phyloP scores from a whole-genome alignment of 345 rosid genomes.

The Hevea brasiliensis region DNA sequence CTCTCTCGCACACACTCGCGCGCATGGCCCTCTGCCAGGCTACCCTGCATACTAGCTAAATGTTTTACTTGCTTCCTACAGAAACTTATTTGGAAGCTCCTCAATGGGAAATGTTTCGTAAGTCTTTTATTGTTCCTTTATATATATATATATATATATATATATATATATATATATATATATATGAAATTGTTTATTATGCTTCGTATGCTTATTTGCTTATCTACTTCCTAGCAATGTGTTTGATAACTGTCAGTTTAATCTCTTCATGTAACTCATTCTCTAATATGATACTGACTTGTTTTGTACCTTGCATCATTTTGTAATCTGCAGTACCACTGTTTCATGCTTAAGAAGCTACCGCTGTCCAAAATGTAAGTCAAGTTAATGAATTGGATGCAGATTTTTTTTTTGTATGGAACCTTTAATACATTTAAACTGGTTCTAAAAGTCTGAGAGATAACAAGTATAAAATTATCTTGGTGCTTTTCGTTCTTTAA shows the following conservation, averaged over 20 bases:
- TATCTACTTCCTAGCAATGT: constrained; percentile 10
- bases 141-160: too few species aligned
- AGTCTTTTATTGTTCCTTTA: constrained; percentile 1
- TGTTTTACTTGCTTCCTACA: neutral
- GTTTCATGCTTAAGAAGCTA: constrained; percentile 1
- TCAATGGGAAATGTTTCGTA: constrained; percentile 27
- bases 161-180: too few species aligned
- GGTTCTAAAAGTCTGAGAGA: neutral
- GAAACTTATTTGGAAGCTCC: constrained; percentile 46
- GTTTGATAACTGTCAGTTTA: neutral
- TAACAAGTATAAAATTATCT: neutral
- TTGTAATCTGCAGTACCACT: neutral
- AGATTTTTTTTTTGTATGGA: neutral
- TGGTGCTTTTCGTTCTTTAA: neutral
- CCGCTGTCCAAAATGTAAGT: constrained; percentile 6
- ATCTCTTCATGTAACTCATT: neutral
- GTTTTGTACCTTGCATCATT: neutral
- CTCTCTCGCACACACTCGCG: neutral
- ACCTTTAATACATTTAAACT: neutral
- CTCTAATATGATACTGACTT: neutral
- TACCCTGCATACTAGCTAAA: neutral
- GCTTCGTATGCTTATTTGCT: neutral
- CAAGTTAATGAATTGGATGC: neutral
- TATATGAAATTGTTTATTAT: too few species aligned
- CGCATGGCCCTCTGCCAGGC: neutral